Conservation (phyloP, 2,329 filamentous ascomycete genomes). For the Cyanodermella asteris region DNA sequence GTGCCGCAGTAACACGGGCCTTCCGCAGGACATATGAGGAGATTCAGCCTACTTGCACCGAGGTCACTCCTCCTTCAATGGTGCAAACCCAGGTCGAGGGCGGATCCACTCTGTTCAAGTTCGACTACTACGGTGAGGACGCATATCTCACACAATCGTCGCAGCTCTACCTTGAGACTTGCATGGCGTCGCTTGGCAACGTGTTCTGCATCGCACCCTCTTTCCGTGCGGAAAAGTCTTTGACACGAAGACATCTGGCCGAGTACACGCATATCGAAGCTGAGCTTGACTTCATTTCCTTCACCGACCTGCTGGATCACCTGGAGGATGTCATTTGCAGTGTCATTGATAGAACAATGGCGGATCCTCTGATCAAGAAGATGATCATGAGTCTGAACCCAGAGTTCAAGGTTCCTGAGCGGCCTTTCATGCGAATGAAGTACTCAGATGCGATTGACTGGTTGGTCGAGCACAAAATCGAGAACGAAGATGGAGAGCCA, state of each 20-base stretch:
- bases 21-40: slow-evolving; percentile 65
- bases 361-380: slow-evolving; percentile 48
- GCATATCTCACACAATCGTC: slow-evolving; percentile 93
- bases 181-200: slow-evolving; percentile 70
- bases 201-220: slow-evolving; percentile 98
- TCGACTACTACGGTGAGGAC: slow-evolving; percentile 72
- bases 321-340: slow-evolving; percentile 73
- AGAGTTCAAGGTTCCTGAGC: slow-evolving; percentile 55
- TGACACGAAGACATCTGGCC: slow-evolving; percentile 80
- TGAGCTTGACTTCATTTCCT: slow-evolving; percentile 88
- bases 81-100: slow-evolving; percentile 93
- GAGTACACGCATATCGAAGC: slow-evolving; percentile 96
- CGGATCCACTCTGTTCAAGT: slow-evolving; percentile 72
- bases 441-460: slow-evolving; percentile 88
- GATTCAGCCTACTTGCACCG: slow-evolving; percentile 35
- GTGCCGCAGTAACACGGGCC: slow-evolving; percentile 56
- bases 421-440: slow-evolving; percentile 85
- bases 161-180: slow-evolving; percentile 93
- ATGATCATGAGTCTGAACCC: slow-evolving; percentile 80
- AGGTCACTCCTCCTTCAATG: slow-evolving; percentile 73
- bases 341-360: slow-evolving; percentile 57
- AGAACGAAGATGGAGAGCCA: slow-evolving; percentile 75
- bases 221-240: slow-evolving; percentile 90
- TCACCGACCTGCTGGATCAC: slow-evolving; percentile 69
- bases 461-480: slow-evolving; percentile 75